phyloP scores from a whole-genome alignment of 2,329 filamentous ascomycete genomes.

The Cadophora gregata region DNA sequence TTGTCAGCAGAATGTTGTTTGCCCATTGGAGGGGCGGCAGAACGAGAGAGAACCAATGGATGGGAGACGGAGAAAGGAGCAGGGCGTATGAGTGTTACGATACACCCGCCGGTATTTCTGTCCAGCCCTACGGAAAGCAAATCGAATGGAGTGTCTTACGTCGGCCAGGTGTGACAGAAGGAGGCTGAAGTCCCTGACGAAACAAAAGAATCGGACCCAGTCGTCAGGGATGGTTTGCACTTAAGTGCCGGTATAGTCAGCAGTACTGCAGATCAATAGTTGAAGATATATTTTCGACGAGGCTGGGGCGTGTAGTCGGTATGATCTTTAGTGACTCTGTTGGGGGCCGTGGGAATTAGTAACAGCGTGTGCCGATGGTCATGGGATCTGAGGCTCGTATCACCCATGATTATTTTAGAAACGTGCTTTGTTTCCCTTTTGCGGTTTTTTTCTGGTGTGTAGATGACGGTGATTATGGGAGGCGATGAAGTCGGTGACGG shows the following conservation, averaged over 20 bases:
- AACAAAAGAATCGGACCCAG: not conserved
- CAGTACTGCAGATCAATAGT: not conserved
- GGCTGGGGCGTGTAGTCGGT: not conserved
- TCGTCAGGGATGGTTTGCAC: not conserved
- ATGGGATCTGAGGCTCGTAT: conserved; percentile 2
- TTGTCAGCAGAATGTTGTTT: not conserved
- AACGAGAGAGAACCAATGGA: not conserved
- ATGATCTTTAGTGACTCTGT: not conserved
- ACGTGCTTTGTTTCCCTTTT: not conserved
- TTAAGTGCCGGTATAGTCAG: not conserved
- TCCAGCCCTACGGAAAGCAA: not conserved
- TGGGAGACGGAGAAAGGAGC: too few relatives aligned
- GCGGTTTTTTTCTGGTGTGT: not conserved
- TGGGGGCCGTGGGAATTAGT: conserved; percentile 1
- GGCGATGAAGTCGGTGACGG: not conserved
- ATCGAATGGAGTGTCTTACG: not conserved
- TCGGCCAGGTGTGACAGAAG: not conserved
- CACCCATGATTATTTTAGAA: not conserved
- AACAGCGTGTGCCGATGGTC: not conserved
- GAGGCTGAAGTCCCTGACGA: not conserved
- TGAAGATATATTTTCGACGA: conserved; percentile 3
- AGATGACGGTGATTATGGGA: not conserved
- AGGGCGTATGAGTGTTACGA: not conserved
- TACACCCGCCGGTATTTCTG: not conserved
- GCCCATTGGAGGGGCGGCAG: not conserved